Conservation (phyloP, 306 rosid species). For the Trifolium pratense region DNA sequence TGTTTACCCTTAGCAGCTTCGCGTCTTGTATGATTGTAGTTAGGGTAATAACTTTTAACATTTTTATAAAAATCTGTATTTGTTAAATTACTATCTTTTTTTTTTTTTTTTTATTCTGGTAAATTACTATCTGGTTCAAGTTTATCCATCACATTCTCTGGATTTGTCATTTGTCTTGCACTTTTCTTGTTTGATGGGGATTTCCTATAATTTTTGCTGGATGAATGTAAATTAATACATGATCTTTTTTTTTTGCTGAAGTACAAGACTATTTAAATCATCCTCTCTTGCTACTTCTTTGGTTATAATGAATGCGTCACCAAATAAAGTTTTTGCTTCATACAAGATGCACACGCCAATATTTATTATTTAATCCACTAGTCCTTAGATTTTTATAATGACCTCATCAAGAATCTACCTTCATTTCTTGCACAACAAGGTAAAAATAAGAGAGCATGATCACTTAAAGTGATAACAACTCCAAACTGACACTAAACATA, state of each 20-base stretch:
- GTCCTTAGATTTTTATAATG: conserved; percentile 60
- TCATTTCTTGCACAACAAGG: conserved; percentile 51
- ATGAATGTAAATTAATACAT: neutral
- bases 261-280: neutral
- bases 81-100: conserved; percentile 13
- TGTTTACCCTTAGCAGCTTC: conserved; percentile 26
- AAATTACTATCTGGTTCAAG: conserved; percentile 14
- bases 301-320: conserved; percentile 44
- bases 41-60: conserved; percentile 29
- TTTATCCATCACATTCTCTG: conserved; percentile 4
- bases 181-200: neutral
- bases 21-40: conserved; percentile 45
- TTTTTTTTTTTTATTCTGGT: neutral
- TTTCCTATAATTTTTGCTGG: neutral
- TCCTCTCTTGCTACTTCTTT: neutral
- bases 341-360: conserved; percentile 58
- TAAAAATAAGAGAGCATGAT: conserved; percentile 24
- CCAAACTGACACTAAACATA: no score
- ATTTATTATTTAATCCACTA: conserved; percentile 31
- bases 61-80: conserved; percentile 35
- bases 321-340: conserved; percentile 68
- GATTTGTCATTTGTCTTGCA: conserved; percentile 1
- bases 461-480: conserved; percentile 27
- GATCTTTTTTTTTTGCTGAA: neutral
- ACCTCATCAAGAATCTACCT: conserved; percentile 68